Evolutionary conservation across 2,329 filamentous ascomycete genomes (phyloP).

Genomic region (Hypoxylon sp.): DNA sequence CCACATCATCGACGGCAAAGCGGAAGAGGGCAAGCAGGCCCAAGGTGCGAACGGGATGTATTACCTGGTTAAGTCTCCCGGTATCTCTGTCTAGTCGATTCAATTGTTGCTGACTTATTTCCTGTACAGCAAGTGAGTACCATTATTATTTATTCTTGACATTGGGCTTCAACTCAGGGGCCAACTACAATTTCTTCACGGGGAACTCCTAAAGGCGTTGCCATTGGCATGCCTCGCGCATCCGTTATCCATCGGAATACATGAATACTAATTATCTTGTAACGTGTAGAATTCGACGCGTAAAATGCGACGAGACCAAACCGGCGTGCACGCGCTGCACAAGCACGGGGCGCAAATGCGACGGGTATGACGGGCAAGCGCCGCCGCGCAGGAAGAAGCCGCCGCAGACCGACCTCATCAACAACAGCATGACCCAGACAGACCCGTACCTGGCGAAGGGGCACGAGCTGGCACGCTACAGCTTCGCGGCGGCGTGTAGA

Average conservation of each 20-base stretch:
- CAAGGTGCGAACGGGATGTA: conserved; percentile 56
- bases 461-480: conserved; percentile 36
- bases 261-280: neutral
- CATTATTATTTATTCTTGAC: neutral
- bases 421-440: conserved; percentile 6
- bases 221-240: conserved; percentile 11
- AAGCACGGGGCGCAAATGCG: conserved; percentile 52
- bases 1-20: conserved; percentile 20
- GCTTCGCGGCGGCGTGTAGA: conserved; percentile 46
- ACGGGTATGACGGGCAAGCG: conserved; percentile 50
- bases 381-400: conserved; percentile 31
- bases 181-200: neutral
- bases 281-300: conserved; percentile 51
- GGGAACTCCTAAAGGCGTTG: neutral
- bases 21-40: conserved; percentile 54
- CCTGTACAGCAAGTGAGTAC: conserved; percentile 33
- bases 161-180: neutral
- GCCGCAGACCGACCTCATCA: too few relatives aligned
- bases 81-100: neutral
- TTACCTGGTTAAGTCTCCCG: conserved; percentile 53
- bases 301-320: conserved; percentile 54
- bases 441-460: conserved; percentile 25
- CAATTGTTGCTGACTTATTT: conserved; percentile 13
- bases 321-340: conserved; percentile 52
- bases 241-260: neutral